These are phyloP conservation scores for Neurospora tetraspora DNA, from an alignment of 495 filamentous ascomycete genomes.

Conservation along the genomic window DNA sequence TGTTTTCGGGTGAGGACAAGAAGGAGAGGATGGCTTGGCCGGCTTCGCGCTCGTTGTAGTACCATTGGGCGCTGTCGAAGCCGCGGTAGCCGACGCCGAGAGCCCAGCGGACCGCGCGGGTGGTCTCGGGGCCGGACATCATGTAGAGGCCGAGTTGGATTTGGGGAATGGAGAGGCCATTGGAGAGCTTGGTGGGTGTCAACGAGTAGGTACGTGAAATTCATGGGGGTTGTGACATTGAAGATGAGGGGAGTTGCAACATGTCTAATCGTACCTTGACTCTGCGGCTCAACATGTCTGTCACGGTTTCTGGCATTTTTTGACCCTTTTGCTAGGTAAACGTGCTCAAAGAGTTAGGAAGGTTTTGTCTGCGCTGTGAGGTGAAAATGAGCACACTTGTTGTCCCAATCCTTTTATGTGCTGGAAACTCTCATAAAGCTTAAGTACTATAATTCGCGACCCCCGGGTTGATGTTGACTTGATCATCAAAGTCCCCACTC, in stretches of 20 bases:
- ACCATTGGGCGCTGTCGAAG: slow-evolving; percentile 56
- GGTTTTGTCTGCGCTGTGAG: background rate
- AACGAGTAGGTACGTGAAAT: background rate
- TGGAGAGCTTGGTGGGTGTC: slow-evolving; percentile 35
- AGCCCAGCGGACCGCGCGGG: slow-evolving; percentile 38
- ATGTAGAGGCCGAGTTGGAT: slow-evolving; percentile 61
- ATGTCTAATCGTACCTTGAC: background rate
- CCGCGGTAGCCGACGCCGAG: slow-evolving; percentile 35
- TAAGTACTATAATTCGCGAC: too few relatives aligned
- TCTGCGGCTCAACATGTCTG: slow-evolving; percentile 2
- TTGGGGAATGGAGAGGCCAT: slow-evolving; percentile 49
- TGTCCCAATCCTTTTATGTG: background rate
- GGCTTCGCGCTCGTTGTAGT: slow-evolving; percentile 51
- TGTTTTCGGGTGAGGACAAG: slow-evolving; percentile 31
- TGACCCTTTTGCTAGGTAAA: background rate
- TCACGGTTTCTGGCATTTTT: background rate
- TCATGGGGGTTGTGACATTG: background rate
- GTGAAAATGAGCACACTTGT: background rate
- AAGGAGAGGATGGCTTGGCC: slow-evolving; percentile 46
- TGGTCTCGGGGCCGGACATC: slow-evolving; percentile 42
- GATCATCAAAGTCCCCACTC: background rate
- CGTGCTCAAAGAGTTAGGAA: background rate
- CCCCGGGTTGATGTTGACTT: background rate
- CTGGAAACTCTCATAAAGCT: too few relatives aligned
- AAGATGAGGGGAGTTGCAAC: background rate